Evolutionary conservation across 139 green algal species (phyloP).

Genomic region (Chlorella sp.): DNA sequence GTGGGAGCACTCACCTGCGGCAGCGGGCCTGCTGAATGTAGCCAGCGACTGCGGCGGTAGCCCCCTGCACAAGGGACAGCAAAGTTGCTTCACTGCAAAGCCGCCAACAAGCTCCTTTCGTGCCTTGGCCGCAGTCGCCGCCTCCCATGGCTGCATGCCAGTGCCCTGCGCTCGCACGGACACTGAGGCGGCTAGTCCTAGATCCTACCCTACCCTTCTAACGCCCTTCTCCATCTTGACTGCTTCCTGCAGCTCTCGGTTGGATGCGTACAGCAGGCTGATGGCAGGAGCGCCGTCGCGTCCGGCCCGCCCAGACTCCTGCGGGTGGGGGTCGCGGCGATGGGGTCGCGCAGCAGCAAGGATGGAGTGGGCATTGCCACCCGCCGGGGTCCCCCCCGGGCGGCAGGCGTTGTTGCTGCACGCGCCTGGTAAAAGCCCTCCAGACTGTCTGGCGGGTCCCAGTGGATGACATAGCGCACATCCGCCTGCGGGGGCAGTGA

Average conservation of each 20-base stretch:
- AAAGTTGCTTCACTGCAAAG: no score
- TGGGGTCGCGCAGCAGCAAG: neutral
- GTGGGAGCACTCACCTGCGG: constrained; percentile 28
- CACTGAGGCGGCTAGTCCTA: no score
- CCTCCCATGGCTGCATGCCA: no score
- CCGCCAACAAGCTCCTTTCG: no score
- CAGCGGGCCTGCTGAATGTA: no score
- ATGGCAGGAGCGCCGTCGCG: constrained; percentile 64
- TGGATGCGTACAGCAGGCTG: constrained; percentile 56
- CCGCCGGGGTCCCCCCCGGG: neutral
- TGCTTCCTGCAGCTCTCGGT: constrained; percentile 44
- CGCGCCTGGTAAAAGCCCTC: constrained; percentile 65
- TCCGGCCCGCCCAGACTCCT: constrained; percentile 49
- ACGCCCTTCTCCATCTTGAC: constrained; percentile 20
- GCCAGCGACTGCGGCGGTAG: neutral
- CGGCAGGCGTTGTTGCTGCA: neutral
- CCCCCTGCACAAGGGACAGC: no score
- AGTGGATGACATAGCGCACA: constrained; percentile 79
- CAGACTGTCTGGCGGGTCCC: constrained; percentile 61
- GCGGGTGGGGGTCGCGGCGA: neutral
- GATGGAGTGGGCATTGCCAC: neutral
- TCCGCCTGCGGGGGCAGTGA: constrained; percentile 21
- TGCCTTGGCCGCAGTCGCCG: no score
- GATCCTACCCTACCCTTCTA: no score
- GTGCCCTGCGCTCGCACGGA: no score